Percentiles rank a stretch among this genome's conserved stretches.
Conservation (phyloP, 148 eudicot species). For the Beta vulgaris region DNA sequence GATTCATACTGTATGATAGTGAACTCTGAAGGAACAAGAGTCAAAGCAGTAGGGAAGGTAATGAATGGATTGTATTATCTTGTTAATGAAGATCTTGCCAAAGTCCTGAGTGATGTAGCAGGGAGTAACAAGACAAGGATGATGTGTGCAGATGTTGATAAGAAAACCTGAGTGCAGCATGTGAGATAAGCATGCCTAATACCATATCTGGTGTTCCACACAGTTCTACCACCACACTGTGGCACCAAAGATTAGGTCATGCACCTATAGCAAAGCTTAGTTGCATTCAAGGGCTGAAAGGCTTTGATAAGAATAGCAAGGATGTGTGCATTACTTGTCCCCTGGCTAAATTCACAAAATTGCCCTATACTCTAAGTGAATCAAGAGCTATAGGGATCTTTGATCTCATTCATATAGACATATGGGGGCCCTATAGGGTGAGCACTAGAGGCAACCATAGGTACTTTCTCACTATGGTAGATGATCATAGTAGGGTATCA, state of each 20-base stretch:
- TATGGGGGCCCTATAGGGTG: background rate
- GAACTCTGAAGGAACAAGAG: accelerated
- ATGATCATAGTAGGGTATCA: background rate
- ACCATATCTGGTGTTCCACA: too few species aligned
- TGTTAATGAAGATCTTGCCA: background rate
- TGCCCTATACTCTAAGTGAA: background rate
- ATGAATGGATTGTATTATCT: background rate
- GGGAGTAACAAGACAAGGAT: too few species aligned
- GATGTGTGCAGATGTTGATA: too few species aligned
- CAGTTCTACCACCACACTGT: background rate
- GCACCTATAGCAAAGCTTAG: background rate
- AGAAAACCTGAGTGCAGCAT: too few species aligned
- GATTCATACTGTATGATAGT: too few species aligned
- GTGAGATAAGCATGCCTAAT: too few species aligned
- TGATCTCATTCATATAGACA: background rate
- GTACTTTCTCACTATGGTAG: background rate
- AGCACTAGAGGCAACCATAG: background rate
- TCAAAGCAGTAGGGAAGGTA: background rate
- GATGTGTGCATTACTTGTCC: background rate
- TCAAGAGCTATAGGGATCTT: background rate
- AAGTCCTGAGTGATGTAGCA: too few species aligned
- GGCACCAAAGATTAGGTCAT: background rate
- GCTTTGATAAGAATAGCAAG: too few species aligned
- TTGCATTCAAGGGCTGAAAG: background rate
- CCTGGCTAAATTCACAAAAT: background rate